Percentiles rank a stretch among this genome's conserved stretches.
These are phyloP conservation scores for Papiliotrema flavescens DNA, from an alignment of 1,284 basidiomycete genomes.

Conservation along the genomic window DNA sequence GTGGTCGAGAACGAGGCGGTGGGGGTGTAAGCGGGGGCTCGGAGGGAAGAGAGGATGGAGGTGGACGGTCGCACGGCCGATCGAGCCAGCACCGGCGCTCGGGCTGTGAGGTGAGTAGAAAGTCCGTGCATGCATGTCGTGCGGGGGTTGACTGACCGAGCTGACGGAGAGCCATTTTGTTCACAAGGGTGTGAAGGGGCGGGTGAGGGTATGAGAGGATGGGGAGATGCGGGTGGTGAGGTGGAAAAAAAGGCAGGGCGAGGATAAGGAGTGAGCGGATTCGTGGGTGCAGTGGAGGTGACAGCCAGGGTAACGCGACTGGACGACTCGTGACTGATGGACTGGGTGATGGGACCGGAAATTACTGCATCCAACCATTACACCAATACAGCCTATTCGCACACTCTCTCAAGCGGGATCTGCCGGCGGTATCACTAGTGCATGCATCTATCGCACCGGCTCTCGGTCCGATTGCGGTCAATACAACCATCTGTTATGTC, in stretches of 20 bases:
- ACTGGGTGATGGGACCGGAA: too few relatives aligned
- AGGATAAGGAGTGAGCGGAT: background rate
- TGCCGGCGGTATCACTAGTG: too few relatives aligned
- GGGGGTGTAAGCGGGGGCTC: constrained; percentile 18
- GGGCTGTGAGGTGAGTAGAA: constrained; percentile 20
- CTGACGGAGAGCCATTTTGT: constrained; percentile 41
- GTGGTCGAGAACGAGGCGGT: constrained; percentile 6
- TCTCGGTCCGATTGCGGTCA: too few relatives aligned
- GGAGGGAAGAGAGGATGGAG: background rate
- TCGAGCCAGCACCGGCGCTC: constrained; percentile 26
- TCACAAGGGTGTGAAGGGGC: constrained; percentile 1
- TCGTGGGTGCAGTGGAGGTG: background rate
- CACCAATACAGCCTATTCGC: too few relatives aligned
- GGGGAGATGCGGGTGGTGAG: background rate
- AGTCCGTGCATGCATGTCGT: background rate
- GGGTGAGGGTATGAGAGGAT: background rate
- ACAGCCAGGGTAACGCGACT: background rate
- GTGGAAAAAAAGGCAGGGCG: background rate
- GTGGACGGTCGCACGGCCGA: constrained; percentile 3
- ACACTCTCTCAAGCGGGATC: too few relatives aligned
- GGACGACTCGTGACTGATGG: too few relatives aligned
- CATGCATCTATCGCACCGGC: too few relatives aligned
- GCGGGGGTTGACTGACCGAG: constrained; percentile 27
- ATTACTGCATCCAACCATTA: too few relatives aligned
- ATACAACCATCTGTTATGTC: too few relatives aligned